Base-by-base conservation (phyloP, 2,329 filamentous ascomycete genomes). In the Stachybotrys chartarum region DNA sequence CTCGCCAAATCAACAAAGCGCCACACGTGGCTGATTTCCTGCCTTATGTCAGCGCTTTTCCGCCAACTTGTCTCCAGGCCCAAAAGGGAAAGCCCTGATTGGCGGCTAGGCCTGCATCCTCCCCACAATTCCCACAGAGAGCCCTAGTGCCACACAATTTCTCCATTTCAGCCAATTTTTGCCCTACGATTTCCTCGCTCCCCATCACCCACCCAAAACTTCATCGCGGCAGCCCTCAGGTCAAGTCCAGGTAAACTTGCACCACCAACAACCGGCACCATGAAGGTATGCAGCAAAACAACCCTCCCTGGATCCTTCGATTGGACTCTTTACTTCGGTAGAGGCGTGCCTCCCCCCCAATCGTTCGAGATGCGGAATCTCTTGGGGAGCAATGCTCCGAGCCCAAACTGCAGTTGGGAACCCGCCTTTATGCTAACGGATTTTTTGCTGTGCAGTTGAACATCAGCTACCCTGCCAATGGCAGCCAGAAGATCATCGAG, bases 401-500 rank as follows among this genome's bases (percentile, higher is more conserved):
- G 24, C 24, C 24, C 24, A 24, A 24, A 24, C 24, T 42, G 10
- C 10, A 10, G 35, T 42, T 10, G 35, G 35, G 14, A 42, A 42
- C 3, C 10, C 35, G 35, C 35, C 7, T 39, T n/a, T 54, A 55
- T 57, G 66, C 74, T 77, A 61, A 77, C 67, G 39, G 42, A 53
- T 49, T 45, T 50, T 50, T 18, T 18, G 24, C 51, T n/a, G 31
- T 63, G 58, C 59, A 82, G 81, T 77, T 85, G 78, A 84, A 84
- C 81, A 82, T 85, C 72, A 82, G 78, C 70, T 96, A 92, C 87
- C 94, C 94, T 81, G 91, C 93, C 87, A 97, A 97, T 82, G 94
- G 94, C 87, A 94, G 91, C 75, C 94, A 99, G 81, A 99, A 99
- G 86, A 85, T 99, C 76, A 87, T 99, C 82, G 95, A 99, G 70